Conservation (phyloP, 129 eudicot genomes). For the Centrapalus pauciflorus region DNA sequence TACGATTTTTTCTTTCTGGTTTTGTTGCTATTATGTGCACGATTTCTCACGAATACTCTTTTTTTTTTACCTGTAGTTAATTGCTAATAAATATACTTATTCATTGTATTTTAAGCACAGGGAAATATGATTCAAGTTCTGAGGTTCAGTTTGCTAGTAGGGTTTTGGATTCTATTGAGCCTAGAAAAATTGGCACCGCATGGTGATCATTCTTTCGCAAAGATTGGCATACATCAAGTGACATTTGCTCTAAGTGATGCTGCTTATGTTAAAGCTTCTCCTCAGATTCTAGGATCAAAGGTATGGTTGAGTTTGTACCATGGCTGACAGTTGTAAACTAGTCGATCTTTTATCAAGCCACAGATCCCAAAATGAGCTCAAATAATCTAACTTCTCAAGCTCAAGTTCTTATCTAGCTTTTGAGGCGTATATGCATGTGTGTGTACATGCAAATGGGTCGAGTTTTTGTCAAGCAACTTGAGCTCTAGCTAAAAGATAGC, state of each 20-base stretch:
- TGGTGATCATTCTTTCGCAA: slow-evolving; percentile 65
- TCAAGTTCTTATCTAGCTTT: too few species aligned
- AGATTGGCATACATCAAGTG: slow-evolving; percentile 57
- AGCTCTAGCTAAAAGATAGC: too few species aligned
- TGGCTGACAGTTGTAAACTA: too few species aligned
- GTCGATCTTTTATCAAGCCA: too few species aligned
- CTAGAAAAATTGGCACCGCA: slow-evolving; percentile 49
- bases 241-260: slow-evolving; percentile 45
- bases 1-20: background rate
- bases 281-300: slow-evolving; percentile 62
- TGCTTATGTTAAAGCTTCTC: slow-evolving; percentile 71
- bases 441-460: too few species aligned
- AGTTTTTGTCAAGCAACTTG: too few species aligned
- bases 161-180: slow-evolving; percentile 34
- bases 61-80: background rate
- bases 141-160: slow-evolving; percentile 35
- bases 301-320: slow-evolving; percentile 29
- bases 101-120: slow-evolving; percentile 15
- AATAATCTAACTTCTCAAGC: too few species aligned
- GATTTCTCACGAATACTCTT: background rate
- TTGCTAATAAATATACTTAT: background rate
- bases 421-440: too few species aligned
- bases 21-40: background rate
- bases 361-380: too few species aligned
- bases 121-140: slow-evolving; percentile 32